Evolutionary conservation across 179 eudicot species (phyloP), one percentile per base, ranked within the genome.

Genomic region (Spinacia oleracea): DNA sequence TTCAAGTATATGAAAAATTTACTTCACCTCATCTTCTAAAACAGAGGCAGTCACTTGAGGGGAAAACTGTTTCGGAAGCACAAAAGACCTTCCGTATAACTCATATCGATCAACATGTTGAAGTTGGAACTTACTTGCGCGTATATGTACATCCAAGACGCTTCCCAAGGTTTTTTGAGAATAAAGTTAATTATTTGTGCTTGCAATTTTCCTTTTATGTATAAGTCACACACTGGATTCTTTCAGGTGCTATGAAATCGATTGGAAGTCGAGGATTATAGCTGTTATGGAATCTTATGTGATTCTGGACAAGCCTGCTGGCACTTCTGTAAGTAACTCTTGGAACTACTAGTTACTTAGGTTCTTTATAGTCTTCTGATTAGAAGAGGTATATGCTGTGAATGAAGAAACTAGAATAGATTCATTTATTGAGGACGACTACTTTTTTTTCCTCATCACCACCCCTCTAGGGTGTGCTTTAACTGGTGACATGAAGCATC

Each of bases 111-210:
- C 91, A 93, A 82, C 80, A 84, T 87, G 93, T 91, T 77, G 99
- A 96, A 89, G 84, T 87, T 81, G 99, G 99, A 79, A 92, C 93
- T 25, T 93, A 96, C 82, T 87, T 96, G 79, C 90, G 98, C 68
- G 97, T 96, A n/a, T 92, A 96, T 84, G 94, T 96, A 68, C 97
- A 94, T 79, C 99, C 99, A 46, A 92, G 92, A 83, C 94, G 98
- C 69, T 96, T 89, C 72, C 99, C 98, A 48, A 92, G 98, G 99
- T 96, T 76, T 76, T 79, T 80, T 43, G 23, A 77, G 35, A 14
- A 68, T 67, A 10, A 46, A 7, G 38, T 11, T 63, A 59, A 76
- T 51, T n/a, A n/a, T 67, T 9, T 70, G 21, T 25, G 62, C 51
- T 68, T 71, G 31, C 66, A 58, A 73, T 59, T 72, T 46, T 51